Conservation (phyloP, 805 yeast species). For the Ogataea ganodermae region DNA sequence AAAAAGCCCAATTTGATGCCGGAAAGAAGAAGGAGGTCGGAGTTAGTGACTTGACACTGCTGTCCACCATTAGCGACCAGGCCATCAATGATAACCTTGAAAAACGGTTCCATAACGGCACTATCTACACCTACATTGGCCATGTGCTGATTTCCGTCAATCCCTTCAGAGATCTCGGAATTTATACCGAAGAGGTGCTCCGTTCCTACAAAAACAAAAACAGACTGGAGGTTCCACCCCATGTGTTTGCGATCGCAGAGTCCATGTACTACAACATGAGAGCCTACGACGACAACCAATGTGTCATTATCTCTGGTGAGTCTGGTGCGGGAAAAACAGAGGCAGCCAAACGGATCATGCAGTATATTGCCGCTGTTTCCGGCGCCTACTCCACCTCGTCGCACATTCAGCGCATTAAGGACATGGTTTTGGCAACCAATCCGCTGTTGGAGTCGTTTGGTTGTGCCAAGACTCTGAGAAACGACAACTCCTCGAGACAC, state of each 20-base stretch:
- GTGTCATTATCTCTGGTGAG: conserved; percentile 97
- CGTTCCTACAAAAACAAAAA: conserved; percentile 86
- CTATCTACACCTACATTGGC: conserved; percentile 91
- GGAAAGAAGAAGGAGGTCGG: conserved; percentile 96
- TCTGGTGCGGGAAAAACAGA: conserved; percentile 98
- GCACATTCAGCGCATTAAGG: conserved; percentile 85
- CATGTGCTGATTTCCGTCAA: conserved; percentile 94
- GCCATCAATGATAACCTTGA: conserved; percentile 89
- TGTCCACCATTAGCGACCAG: conserved; percentile 87
- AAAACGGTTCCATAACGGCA: conserved; percentile 84
- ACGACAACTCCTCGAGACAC: conserved; percentile 87
- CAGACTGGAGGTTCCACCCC: conserved; percentile 96
- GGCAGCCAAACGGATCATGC: conserved; percentile 98
- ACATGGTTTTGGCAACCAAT: conserved; percentile 97
- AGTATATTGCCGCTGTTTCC: conserved; percentile 88
- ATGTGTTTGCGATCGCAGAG: conserved; percentile 97
- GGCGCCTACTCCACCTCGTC: conserved; percentile 62
- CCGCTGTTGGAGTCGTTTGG: conserved; percentile 90
- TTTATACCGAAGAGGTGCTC: conserved; percentile 79
- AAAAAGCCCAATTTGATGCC: conserved; percentile 89
- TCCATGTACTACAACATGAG: conserved; percentile 94
- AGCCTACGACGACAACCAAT: conserved; percentile 90
- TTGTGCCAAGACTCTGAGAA: conserved; percentile 88
- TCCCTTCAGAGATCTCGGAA: conserved; percentile 95
- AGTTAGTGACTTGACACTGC: conserved; percentile 87